Base-by-base conservation (phyloP, 1,284 basidiomycete genomes). In the Cryptococcus jaspeensis region DNA sequence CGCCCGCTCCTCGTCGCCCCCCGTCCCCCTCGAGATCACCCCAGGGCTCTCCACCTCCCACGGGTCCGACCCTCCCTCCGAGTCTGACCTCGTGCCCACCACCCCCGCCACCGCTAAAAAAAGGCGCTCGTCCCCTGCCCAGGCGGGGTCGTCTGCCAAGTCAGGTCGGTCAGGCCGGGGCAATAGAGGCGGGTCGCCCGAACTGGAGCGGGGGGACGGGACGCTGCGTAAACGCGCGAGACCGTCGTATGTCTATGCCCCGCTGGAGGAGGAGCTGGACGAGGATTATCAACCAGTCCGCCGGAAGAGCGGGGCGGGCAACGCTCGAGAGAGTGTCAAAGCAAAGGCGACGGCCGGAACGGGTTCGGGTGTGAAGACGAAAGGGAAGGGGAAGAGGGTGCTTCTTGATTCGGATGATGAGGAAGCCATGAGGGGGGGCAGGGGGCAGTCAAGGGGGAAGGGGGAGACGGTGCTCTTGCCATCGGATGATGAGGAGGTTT, bases 381-480 rank as follows among this genome's bases (percentile, higher is more conserved):
- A 41, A 40, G 50, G 49, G 9, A 36, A 53, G 50, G 41, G 37
- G 38, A 25, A 36, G 20, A 43, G 37, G 48, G 50, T 9, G 37
- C 44, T 53, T 9, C 39, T 50, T n/a, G 50, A 55, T 36, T 56
- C 46, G 20, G 58, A 52, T 36, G 50, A 51, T 25, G 58, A 55
- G 35, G 50, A 59, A 28, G 47, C 23, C 32, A 25, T 52, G 50
- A 20, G 45, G 5, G 18, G 36, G 32, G 37, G 40, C 32, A 37
- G 13, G 42, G 22, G 15, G 43, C 5, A 38, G 22, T 7, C 7
- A n/a, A 40, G 36, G 53, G 43, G 9, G 32, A 35, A 15, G 46
- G 18, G 13, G 35, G 28, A 38, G 44, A 53, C 18, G 52, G 38
- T 37, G 36, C 52, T 9, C 28, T 45, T 32, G 5, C 5, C 4